Base-by-base conservation (phyloP, 176 grass and related monocot species). In the Zea luxurians region DNA sequence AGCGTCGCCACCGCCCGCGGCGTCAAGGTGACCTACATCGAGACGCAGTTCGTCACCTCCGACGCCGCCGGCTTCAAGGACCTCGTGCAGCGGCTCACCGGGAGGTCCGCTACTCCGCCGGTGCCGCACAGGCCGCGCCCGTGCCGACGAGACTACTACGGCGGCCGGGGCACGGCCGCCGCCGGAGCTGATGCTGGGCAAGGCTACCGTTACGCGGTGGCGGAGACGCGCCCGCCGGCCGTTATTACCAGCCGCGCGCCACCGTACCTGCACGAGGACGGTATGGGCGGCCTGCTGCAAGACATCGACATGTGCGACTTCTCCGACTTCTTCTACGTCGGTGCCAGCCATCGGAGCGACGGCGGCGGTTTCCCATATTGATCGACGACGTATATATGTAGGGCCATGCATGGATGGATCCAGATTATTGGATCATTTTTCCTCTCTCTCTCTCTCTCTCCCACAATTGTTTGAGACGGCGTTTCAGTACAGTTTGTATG, bases 31-130 rank as follows among this genome's bases (percentile, higher is more conserved):
- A 87, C 71, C 13, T 71, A 78, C 81, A 87, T 91, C 81, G 89
- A 87, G 81, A 87, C 85, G 27, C 77, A 55, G 61, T 91, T 74
- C 85, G 85, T 91, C 72, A 71, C 78, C 66, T 79, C 80, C 50
- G 85, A 91, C 37, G 81, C 73, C 44, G 71, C 66, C 0, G 43
- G 77, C 17, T 88, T 87, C 85, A 87, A 91, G 85, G 86, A 78
- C 67, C 66, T 87, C 72, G 85, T 88, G 73, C 89, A 91, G 66
- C 73, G 67, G 12, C 89, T 91, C 81, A 91, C 85, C 10, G 77
- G 89, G 43, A 87, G 47, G 45, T 16, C 80, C 4, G 34, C 42
- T 4, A 21, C 61, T 0, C 18, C 15, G 8, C 3, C 43, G 40
- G 0, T 49, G 35, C 46, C 16, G 52, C 12, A 5, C 16, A 37